Conservation (phyloP, 139 green algal genomes). For the Limnomonas spitsbergensis region DNA sequence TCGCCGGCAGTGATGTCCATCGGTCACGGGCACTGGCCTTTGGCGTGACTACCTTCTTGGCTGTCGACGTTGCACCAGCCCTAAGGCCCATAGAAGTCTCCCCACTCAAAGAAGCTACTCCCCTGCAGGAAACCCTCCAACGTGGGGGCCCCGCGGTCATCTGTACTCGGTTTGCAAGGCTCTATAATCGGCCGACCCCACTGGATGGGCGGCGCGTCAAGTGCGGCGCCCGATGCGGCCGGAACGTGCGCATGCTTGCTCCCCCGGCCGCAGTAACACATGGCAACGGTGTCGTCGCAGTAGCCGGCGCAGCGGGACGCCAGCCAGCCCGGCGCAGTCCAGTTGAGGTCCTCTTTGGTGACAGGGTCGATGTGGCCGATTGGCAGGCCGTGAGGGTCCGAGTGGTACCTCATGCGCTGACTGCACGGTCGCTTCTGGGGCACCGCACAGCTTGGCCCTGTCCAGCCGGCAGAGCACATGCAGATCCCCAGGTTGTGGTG, state of each 20-base stretch:
- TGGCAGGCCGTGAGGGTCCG: not conserved
- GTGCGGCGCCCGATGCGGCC: not conserved
- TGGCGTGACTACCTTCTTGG: no score
- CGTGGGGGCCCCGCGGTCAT: not conserved
- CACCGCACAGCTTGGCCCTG: not conserved
- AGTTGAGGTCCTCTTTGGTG: constrained; percentile 18
- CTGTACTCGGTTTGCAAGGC: constrained; percentile 30
- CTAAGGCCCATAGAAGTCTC: no score
- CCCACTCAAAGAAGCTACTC: no score
- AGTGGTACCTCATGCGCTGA: not conserved
- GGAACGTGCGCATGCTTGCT: constrained; percentile 27
- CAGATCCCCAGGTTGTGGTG: constrained; percentile 48
- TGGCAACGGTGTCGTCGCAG: constrained; percentile 52
- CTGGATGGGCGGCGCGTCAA: constrained; percentile 15
- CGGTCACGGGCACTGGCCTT: no score
- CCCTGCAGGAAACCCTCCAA: no score
- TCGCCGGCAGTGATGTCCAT: not conserved
- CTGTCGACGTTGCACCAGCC: no score
- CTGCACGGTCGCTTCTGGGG: not conserved
- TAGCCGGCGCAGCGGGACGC: constrained; percentile 35
- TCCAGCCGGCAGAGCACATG: constrained; percentile 36
- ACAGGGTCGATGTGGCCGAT: constrained; percentile 9
- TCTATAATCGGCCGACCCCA: constrained; percentile 25
- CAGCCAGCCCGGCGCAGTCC: constrained; percentile 8
- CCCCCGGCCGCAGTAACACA: constrained; percentile 49